Evolutionary conservation across 768 basidiomycete species (phyloP).

Genomic region (Lactarius vividus): DNA sequence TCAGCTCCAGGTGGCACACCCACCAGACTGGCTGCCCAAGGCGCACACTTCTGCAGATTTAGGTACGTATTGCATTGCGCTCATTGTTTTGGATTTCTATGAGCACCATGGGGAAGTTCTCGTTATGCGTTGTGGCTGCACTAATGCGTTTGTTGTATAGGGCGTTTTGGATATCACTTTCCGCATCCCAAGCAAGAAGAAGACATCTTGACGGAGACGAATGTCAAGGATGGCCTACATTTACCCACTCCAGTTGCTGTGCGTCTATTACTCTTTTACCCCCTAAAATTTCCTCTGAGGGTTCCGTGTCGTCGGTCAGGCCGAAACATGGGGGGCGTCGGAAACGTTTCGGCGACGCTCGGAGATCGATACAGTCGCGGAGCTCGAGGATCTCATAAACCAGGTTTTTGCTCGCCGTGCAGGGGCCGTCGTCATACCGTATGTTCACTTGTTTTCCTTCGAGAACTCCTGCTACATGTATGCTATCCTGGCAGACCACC

Average conservation of each 20-base stretch:
- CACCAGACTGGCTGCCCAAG: constrained; percentile 71
- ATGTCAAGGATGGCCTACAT: constrained; percentile 64
- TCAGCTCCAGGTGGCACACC: constrained; percentile 61
- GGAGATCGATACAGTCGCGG: constrained; percentile 49
- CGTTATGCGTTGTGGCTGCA: neutral
- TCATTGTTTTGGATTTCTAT: too few relatives aligned
- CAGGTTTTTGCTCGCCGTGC: constrained; percentile 67
- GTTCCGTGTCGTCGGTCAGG: constrained; percentile 37
- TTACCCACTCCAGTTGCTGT: constrained; percentile 58
- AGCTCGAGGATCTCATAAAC: constrained; percentile 72
- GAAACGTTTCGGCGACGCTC: constrained; percentile 50
- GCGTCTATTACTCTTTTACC: constrained; percentile 30
- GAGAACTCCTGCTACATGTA: neutral
- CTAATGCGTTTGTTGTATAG: constrained; percentile 37
- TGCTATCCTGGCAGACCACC: constrained; percentile 44
- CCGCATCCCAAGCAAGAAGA: constrained; percentile 74
- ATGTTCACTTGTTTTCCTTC: constrained; percentile 32
- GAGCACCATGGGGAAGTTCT: neutral
- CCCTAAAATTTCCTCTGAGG: neutral
- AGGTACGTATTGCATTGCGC: constrained; percentile 41
- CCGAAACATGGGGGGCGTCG: constrained; percentile 62
- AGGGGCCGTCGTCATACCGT: constrained; percentile 62
- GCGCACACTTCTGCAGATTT: constrained; percentile 66
- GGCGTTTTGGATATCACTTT: constrained; percentile 74
- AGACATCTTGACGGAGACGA: constrained; percentile 61